Evolutionary conservation across 148 eudicot genomes (phyloP), one percentile per base, ranked within the genome.

Genomic region (Simmondsia chinensis): DNA sequence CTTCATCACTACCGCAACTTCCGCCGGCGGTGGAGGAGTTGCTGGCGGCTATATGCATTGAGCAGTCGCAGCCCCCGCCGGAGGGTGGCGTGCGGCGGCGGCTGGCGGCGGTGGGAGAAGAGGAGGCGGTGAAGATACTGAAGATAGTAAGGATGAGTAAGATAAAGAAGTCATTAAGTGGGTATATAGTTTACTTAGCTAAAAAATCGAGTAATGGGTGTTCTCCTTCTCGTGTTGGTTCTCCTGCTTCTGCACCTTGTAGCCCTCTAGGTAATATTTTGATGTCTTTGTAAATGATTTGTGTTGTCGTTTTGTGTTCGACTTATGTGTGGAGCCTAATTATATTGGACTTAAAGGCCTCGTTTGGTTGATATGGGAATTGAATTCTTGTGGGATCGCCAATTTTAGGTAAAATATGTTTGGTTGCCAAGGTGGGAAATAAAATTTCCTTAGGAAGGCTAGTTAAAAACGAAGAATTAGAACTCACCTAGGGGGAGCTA

Each of bases 91-190:
- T 60, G 5, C 39, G 67, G 26, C 34, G 16, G 14, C 15, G 34
- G 24, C 70, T 74, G 2, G 52, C 63, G 1, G 17, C 33, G 10
- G 43, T 74, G 15, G 75, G 75, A 4, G 73, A 74, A 46, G 18
- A 33, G 2, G 46, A 43, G 4, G 45, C 75, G 0, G 2, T 61
- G 1, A 21, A 51, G 0, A 17, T 69, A 0, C 65, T 74, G 2
- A 18, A 18, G 1, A 20, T n/a, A 2, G 57, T 74, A 10, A 23
- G 59, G 0, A 10, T 1, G 0, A 4, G 43, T 0, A 45, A 18
- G 2, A 43, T 40, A 5, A 48, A 0, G 0, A 18, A 41, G 34
- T 42, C 54, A 1, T 70, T 66, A 19, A 7, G 31, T 15, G 73
- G 72, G 1, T 65, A 48, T 14, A 62, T 74, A 7, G 0, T 41